These are phyloP conservation scores for Tuber aestivum DNA, from an alignment of 495 filamentous ascomycete species.

Conservation along the genomic window DNA sequence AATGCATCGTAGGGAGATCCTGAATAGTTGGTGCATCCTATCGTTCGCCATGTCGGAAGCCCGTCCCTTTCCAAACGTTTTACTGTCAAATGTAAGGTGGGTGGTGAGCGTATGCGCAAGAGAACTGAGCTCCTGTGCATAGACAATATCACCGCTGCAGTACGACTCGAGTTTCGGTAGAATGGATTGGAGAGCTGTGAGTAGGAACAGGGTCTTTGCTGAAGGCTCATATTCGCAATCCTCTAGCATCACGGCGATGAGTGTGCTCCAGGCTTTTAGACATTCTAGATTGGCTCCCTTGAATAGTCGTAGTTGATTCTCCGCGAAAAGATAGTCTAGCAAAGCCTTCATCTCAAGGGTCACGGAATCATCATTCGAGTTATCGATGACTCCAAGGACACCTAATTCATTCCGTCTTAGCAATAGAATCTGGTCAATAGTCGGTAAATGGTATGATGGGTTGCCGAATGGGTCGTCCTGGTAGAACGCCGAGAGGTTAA, in stretches of 20 bases:
- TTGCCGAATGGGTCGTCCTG: slow-evolving; percentile 38
- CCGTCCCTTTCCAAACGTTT: slow-evolving; percentile 47
- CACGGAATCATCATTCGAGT: slow-evolving; percentile 53
- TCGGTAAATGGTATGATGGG: slow-evolving; percentile 38
- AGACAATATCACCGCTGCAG: slow-evolving; percentile 56
- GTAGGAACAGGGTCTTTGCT: slow-evolving; percentile 63
- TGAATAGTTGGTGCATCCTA: slow-evolving; percentile 84
- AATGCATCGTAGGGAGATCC: slow-evolving; percentile 69
- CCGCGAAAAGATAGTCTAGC: slow-evolving; percentile 53
- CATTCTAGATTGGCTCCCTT: slow-evolving; percentile 56
- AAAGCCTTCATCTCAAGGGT: slow-evolving; percentile 56
- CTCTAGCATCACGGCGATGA: slow-evolving; percentile 71
- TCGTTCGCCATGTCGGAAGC: slow-evolving; percentile 74
- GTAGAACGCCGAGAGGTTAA: slow-evolving; percentile 44
- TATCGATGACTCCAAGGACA: slow-evolving; percentile 44
- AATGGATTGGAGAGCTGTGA: slow-evolving; percentile 77
- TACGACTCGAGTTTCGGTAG: slow-evolving; percentile 76
- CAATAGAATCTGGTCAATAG: slow-evolving; percentile 58
- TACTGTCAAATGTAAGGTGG: slow-evolving; percentile 57
- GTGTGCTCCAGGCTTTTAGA: slow-evolving; percentile 71
- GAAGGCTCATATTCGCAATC: slow-evolving; percentile 65
- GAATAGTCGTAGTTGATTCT: slow-evolving; percentile 61
- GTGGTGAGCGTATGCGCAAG: slow-evolving; percentile 71
- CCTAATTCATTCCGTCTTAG: slow-evolving; percentile 47
- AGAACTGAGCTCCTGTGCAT: slow-evolving; percentile 67